phyloP scores from a whole-genome alignment of 2,329 filamentous ascomycete genomes.

The Ophiognomonia clavigignenti-juglandacearum region DNA sequence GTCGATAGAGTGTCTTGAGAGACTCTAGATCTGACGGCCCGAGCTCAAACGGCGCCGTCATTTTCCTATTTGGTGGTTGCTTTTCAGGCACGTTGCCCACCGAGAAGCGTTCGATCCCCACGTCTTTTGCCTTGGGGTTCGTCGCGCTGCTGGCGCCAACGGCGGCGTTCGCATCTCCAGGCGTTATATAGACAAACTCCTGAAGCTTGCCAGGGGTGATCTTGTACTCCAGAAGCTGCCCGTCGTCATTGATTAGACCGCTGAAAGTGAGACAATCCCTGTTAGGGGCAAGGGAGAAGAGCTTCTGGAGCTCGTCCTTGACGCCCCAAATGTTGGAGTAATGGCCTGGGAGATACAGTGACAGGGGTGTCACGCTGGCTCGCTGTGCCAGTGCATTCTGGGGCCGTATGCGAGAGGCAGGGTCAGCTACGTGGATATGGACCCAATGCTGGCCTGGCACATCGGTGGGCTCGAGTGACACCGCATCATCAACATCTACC shows the following conservation, averaged over 20 bases:
- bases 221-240: slow-evolving; percentile 48
- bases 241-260: slow-evolving; percentile 47
- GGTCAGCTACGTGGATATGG: slow-evolving; percentile 74
- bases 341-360: slow-evolving; percentile 56
- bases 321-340: slow-evolving; percentile 50
- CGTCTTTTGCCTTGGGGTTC: slow-evolving; percentile 11
- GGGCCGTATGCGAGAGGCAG: slow-evolving; percentile 62
- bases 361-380: slow-evolving; percentile 56
- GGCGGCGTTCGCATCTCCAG: slow-evolving; percentile 38
- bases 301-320: slow-evolving; percentile 29
- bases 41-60: slow-evolving; percentile 40
- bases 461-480: slow-evolving; percentile 62
- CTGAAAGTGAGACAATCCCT: slow-evolving; percentile 58
- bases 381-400: slow-evolving; percentile 54
- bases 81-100: slow-evolving; percentile 27
- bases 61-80: slow-evolving; percentile 31
- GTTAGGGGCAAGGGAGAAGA: slow-evolving; percentile 49
- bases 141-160: slow-evolving; percentile 10
- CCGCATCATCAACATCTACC: slow-evolving; percentile 71
- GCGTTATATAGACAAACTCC: slow-evolving; percentile 54
- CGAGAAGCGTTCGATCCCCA: slow-evolving; percentile 20
- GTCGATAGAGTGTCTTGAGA: slow-evolving; percentile 40
- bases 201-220: slow-evolving; percentile 49
- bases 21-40: slow-evolving; percentile 37
- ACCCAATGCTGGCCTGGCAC: slow-evolving; percentile 61